phyloP scores from a whole-genome alignment of 2,329 filamentous ascomycete genomes.

The Alternaria dauci region DNA sequence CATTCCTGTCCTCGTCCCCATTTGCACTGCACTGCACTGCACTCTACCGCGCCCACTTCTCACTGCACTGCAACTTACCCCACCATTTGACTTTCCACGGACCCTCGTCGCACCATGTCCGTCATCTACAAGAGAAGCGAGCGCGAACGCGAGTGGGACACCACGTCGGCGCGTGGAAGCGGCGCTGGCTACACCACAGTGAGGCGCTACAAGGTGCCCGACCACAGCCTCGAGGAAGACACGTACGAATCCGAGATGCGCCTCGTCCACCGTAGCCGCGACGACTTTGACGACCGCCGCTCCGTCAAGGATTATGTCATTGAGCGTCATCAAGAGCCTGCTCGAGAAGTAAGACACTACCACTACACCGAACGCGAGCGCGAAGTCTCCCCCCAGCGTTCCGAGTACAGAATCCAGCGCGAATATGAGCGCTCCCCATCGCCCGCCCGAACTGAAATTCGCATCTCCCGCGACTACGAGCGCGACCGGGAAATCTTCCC shows the following conservation, averaged over 20 bases:
- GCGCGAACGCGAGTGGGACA: constrained; percentile 57
- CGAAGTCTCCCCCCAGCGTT: constrained; percentile 52
- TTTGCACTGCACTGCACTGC: background rate
- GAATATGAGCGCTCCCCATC: constrained; percentile 57
- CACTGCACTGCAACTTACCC: constrained; percentile 3
- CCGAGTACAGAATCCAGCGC: constrained; percentile 62
- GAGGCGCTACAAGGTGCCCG: constrained; percentile 67
- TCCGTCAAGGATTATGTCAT: constrained; percentile 50
- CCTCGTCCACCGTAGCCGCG: constrained; percentile 54
- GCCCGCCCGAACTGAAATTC: constrained; percentile 52
- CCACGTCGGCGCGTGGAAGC: constrained; percentile 36
- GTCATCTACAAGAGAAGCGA: constrained; percentile 55
- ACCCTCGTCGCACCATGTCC: constrained; percentile 50
- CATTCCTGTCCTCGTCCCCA: background rate
- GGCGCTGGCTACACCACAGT: constrained; percentile 62
- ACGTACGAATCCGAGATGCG: constrained; percentile 59
- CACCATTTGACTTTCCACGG: constrained; percentile 8
- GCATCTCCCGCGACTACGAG: constrained; percentile 44
- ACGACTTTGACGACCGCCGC: constrained; percentile 45
- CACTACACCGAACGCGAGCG: constrained; percentile 49
- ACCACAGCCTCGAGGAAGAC: constrained; percentile 54
- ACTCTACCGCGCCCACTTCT: constrained; percentile 6
- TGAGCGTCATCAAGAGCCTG: constrained; percentile 44
- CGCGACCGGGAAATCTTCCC: constrained; percentile 44
- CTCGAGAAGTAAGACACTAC: constrained; percentile 49